Evolutionary conservation across 2,329 filamentous ascomycete species (phyloP), one percentile per base, ranked within the genome.

Genomic region (Teratosphaeria gauchensis): DNA sequence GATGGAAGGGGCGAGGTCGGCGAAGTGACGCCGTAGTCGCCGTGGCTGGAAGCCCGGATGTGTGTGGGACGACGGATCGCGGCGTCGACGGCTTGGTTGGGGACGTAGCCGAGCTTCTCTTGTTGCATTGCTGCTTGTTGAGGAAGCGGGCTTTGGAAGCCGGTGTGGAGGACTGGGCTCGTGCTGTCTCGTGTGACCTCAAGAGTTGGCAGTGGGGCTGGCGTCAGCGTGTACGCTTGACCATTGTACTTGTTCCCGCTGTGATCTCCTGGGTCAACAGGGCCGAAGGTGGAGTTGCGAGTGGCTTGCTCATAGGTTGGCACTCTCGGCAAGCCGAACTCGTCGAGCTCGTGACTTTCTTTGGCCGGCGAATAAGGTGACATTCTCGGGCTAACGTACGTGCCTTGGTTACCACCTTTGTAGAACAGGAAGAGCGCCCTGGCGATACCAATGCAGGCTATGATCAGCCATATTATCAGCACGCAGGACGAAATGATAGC

Each of bases 401-500:
- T 54, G 51, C 59, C 59, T 28, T 60, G 62, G 35, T 66, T 62
- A 11, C 63, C 84, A 1, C 80, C 80, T 31, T 77, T 76, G 57
- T 78, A 76, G 75, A 88, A 83, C 58, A 85, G 79, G 35, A 80
- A 78, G 59, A 85, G 73, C 31, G 86, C 86, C 60, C 90, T 84
- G 54, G 84, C 73, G 58, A 92, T 73, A 54, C 90, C 94, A 54
- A 89, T 79, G 38, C 96, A 78, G 4, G 90, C 83, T 59, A 95
- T 81, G 61, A 94, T 73, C 56, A 95, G 68, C 80, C 91, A 99
- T 31, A 95, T 75, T 3, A 89, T 76, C 12, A 96, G 74, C 4
- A 99, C 76, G 55, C 80, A 83, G 0, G 82, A 80, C 2, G 92
- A 89, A 65, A 97, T 91, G 63, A 95, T 82, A 1, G 88, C 86